Percentiles rank a stretch among this genome's conserved stretches.
Evolutionary conservation across 106 monocot genomes (phyloP).

Genomic region (Platanthera guangdongensis): DNA sequence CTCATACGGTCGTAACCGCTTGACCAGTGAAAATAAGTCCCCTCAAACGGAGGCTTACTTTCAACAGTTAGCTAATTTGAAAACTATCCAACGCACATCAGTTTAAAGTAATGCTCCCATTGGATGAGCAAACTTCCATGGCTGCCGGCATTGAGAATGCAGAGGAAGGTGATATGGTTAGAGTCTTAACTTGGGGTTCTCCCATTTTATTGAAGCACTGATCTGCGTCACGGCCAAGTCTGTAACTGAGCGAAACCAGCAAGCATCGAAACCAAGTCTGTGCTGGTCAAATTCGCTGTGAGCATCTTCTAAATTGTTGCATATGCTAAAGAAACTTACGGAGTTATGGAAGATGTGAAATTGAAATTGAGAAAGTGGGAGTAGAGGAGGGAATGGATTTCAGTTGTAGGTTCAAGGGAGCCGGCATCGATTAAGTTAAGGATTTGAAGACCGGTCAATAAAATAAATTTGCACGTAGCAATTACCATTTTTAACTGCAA

Average conservation of each 20-base stretch:
- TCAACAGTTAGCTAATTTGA: no score
- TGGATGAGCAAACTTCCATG: slow-evolving; percentile 14
- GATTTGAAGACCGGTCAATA: slow-evolving; percentile 4
- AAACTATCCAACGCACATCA: background rate
- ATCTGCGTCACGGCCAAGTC: slow-evolving; percentile 1
- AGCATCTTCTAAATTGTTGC: slow-evolving; percentile 10
- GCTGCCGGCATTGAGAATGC: slow-evolving; percentile 24
- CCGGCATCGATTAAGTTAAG: slow-evolving; percentile 20
- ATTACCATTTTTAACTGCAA: no score
- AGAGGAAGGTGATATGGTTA: slow-evolving; percentile 13
- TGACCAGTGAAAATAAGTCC: no score
- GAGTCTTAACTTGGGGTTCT: slow-evolving; percentile 5
- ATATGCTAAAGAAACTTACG: slow-evolving; percentile 17
- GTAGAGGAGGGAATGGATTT: slow-evolving; percentile 8
- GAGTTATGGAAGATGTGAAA: slow-evolving; percentile 18
- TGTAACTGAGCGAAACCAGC: slow-evolving; percentile 12
- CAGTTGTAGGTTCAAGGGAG: slow-evolving; percentile 7
- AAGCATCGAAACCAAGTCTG: slow-evolving; percentile 13
- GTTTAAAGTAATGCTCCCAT: slow-evolving; percentile 3
- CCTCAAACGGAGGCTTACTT: no score
- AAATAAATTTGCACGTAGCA: no score
- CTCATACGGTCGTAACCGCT: no score
- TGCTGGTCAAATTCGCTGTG: slow-evolving; percentile 13
- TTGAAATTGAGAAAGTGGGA: slow-evolving; percentile 4
- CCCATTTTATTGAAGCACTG: slow-evolving; percentile 8